A percentile compares a stretch with the other conserved stretches of the same genome.
Conservation (phyloP, 192 early-diverging fungal species). For the Linderina pennispora region DNA sequence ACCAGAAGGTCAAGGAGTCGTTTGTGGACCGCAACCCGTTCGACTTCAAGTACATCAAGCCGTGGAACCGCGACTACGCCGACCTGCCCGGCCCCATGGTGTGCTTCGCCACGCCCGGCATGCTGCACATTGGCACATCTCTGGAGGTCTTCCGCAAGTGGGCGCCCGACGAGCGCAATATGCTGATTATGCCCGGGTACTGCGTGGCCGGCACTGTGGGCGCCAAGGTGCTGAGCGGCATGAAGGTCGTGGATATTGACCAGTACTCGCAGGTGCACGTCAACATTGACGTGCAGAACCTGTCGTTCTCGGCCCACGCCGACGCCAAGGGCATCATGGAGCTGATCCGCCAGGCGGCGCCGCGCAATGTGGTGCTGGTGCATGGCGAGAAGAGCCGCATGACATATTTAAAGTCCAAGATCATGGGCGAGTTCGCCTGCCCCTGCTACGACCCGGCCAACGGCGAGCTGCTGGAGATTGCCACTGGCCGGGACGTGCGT, state of each 20-base stretch:
- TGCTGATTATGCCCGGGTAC: conserved; percentile 97
- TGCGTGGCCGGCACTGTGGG: conserved; percentile 97
- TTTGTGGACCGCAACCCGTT: conserved; percentile 96
- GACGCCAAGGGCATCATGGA: conserved; percentile 98
- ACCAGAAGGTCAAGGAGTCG: conserved; percentile 91
- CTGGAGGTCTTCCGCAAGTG: conserved; percentile 95
- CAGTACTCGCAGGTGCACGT: conserved; percentile 66
- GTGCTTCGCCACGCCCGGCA: conserved; percentile 94
- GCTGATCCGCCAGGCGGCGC: conserved; percentile 83
- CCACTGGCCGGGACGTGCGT: conserved; percentile 60
- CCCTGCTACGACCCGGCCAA: conserved; percentile 87
- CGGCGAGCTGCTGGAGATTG: conserved; percentile 65
- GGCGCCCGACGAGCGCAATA: conserved; percentile 87
- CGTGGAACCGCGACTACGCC: conserved; percentile 65
- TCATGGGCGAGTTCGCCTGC: conserved; percentile 77
- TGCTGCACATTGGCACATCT: conserved; percentile 95
- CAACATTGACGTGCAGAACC: conserved; percentile 87
- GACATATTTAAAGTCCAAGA: conserved; percentile 72
- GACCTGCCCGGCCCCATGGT: conserved; percentile 90
- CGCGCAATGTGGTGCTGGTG: conserved; percentile 86
- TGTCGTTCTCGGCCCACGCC: conserved; percentile 96
- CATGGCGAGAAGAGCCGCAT: conserved; percentile 93
- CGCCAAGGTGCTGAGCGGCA: conserved; percentile 83
- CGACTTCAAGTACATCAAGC: conserved; percentile 90
- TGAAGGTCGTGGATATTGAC: conserved; percentile 83